Base-by-base conservation (phyloP, 129 eudicot genomes). In the Scalesia atractyloides region DNA sequence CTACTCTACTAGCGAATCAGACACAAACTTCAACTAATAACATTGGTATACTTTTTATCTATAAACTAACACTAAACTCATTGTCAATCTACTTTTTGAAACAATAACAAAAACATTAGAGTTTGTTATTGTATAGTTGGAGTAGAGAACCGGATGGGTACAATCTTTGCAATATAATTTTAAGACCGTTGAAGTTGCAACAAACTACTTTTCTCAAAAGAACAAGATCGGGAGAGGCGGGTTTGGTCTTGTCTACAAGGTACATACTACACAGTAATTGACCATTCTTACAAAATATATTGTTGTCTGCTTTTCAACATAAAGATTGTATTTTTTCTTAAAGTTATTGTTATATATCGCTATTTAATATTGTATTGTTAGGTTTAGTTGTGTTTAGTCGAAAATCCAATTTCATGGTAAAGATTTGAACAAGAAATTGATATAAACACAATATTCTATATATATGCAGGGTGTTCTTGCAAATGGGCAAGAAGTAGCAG, bases 241-340 rank as follows among this genome's bases (percentile, higher is more conserved):
- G 44, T 82, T 82, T 72, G 86, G 86, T 20, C 50, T 62, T 16
- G 86, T 82, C 36, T 82, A 82, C 75, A 82, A 82, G 79, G 86
- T 82, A 77, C 30, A 13, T 3, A 20, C 5, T 24, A 13, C 30
- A 13, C 5, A 20, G 9, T 24, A 13, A 65, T 65, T 2, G 33
- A 26, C 22, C 56, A 18, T 75, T 58, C 24, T 8, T 26, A 15
- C 20, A 24, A 30, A 12, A 64, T 64, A 13, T 41, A 74, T 17
- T 33, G 33, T 26, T 26, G 33, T 26, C 33, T 26, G 33, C 33
- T 26, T 26, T 26, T 26, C 33, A 2, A 1, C 33, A 26, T 26
- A 26, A 26, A 26, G 2, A 26, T 26, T 26, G 33, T 26, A n/a
- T 26, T 26, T 1, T 26, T 2, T 26, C 33, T 26, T 26, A 26